Evolutionary conservation across 495 filamentous ascomycete genomes (phyloP), one percentile per base, ranked within the genome.

Genomic region (Xylaria acuta): DNA sequence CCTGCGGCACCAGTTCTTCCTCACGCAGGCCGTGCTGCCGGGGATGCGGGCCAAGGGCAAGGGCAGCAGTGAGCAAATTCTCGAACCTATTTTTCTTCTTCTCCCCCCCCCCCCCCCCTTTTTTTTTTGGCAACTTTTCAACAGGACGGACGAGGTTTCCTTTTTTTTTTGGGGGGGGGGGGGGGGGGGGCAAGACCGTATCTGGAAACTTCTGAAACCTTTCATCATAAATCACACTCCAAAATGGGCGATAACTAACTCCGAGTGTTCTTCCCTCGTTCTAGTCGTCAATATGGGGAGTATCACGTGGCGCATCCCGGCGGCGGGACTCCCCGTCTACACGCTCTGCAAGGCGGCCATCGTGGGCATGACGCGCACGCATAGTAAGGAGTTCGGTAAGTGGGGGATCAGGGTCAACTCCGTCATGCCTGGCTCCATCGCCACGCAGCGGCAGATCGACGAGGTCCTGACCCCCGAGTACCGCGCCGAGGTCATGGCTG

Each of bases 211-310:
- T n/a, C n/a, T n/a, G n/a, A n/a, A n/a, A n/a, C n/a, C n/a, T n/a
- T n/a, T n/a, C n/a, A n/a, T n/a, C n/a, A n/a, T n/a, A n/a, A n/a
- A n/a, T n/a, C n/a, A n/a, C n/a, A n/a, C n/a, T n/a, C n/a, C n/a
- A n/a, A n/a, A n/a, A n/a, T n/a, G n/a, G n/a, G n/a, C n/a, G n/a
- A n/a, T n/a, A n/a, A n/a, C n/a, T n/a, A n/a, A n/a, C n/a, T n/a
- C n/a, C n/a, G n/a, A n/a, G n/a, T n/a, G n/a, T n/a, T n/a, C n/a
- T n/a, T n/a, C n/a, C n/a, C n/a, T n/a, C n/a, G n/a, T n/a, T n/a
- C n/a, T n/a, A n/a, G n/a, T 91, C 72, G 86, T 91, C 41, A 90
- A 88, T 78, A 86, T 86, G 65, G 78, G 84, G 2, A 87, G 85
- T 67, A 83, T 88, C 59, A 82, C 84, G 11, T 89, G 89, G 32